Conservation (phyloP, 257 asterid species). For the Solanum corneliomulleri region DNA sequence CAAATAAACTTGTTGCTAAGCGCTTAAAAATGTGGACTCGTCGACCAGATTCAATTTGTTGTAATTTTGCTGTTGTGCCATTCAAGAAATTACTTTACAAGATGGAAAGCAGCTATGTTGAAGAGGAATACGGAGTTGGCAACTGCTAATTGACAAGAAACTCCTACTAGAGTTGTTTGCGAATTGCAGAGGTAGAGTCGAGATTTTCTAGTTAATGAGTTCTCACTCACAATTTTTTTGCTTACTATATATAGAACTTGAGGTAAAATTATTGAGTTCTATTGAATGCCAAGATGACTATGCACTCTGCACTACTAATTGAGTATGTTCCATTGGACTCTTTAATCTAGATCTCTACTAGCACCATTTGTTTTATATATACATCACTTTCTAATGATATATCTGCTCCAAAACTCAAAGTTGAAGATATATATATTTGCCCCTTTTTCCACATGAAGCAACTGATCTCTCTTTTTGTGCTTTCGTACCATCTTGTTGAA, state of each 20-base stretch:
- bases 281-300: not conserved
- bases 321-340: not conserved
- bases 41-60: constrained; percentile 6
- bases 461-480: not conserved
- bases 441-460: not conserved
- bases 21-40: constrained; percentile 7
- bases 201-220: not conserved
- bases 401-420: not conserved
- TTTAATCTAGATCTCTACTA: not conserved
- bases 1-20: constrained; percentile 31
- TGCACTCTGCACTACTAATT: not conserved
- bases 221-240: not conserved
- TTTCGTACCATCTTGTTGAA: not conserved
- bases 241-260: not conserved
- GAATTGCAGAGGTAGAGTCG: not conserved
- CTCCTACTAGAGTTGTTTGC: not conserved
- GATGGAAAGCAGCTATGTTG: constrained; percentile 61
- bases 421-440: not conserved
- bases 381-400: not conserved
- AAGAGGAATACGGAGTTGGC: constrained; percentile 32
- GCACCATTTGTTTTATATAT: not conserved
- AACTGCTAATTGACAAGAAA: not conserved
- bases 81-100: constrained; percentile 25
- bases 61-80: constrained; percentile 14
- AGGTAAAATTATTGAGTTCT: not conserved